Evolutionary conservation across 225 moss, liverwort and hornwort species (phyloP).

Genomic region (Polytrichum formosum): DNA sequence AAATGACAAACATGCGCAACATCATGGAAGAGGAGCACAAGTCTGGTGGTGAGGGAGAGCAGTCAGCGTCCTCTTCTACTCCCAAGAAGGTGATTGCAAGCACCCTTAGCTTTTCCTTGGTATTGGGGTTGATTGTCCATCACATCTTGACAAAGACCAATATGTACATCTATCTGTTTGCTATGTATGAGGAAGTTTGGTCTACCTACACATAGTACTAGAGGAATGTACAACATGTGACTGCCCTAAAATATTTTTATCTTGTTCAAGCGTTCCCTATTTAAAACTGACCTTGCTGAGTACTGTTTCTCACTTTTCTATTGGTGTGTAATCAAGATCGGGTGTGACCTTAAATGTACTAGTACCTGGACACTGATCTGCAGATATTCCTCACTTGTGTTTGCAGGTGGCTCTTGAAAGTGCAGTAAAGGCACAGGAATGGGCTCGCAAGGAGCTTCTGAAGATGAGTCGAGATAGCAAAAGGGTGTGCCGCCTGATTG

Average conservation of each 20-base stretch:
- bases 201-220: neutral
- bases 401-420: conserved; percentile 26
- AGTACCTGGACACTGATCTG: too few relatives aligned
- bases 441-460: conserved; percentile 30
- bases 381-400: neutral
- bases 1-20: conserved; percentile 21
- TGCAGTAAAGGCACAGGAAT: conserved; percentile 21
- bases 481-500: conserved; percentile 36
- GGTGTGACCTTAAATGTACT: too few relatives aligned
- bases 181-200: neutral
- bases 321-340: too few relatives aligned
- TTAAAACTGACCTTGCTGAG: too few relatives aligned
- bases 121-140: neutral
- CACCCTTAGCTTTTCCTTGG: neutral
- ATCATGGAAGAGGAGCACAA: conserved; percentile 13
- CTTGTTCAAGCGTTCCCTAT: neutral
- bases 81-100: conserved; percentile 12
- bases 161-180: too few relatives aligned
- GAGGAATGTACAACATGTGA: neutral
- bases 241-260: neutral
- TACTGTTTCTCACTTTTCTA: too few relatives aligned
- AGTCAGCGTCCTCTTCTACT: neutral
- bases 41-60: conserved; percentile 5
- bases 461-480: conserved; percentile 40
- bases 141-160: too few relatives aligned